phyloP scores from a whole-genome alignment of 352 stramenopile genomes.

The Globisporangium middletonii region DNA sequence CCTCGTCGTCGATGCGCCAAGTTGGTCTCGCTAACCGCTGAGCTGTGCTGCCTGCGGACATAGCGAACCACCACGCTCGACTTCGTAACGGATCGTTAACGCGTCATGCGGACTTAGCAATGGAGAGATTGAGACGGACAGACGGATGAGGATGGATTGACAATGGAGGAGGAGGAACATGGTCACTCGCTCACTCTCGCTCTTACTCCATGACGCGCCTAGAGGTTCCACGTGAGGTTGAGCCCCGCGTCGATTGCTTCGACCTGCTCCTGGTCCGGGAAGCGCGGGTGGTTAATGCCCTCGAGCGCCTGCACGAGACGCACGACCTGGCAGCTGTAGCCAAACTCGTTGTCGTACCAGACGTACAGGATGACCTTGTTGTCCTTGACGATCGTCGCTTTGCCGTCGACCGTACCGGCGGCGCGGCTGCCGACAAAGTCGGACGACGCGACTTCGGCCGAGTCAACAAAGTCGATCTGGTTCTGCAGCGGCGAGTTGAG shows the following conservation, averaged over 20 bases:
- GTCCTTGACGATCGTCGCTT: slow-evolving; percentile 79
- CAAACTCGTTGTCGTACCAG: slow-evolving; percentile 91
- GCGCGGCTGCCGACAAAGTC: slow-evolving; percentile 82
- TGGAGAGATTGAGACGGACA: no score
- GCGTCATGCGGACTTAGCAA: no score
- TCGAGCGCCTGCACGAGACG: slow-evolving; percentile 76
- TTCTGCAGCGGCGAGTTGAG: slow-evolving; percentile 83
- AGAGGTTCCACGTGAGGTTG: slow-evolving; percentile 39
- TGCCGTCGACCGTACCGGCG: slow-evolving; percentile 70
- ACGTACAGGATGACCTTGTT: slow-evolving; percentile 86
- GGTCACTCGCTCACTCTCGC: not conserved
- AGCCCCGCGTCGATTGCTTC: slow-evolving; percentile 66
- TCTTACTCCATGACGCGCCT: slow-evolving; percentile 6
- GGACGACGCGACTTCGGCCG: slow-evolving; percentile 71
- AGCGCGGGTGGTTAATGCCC: slow-evolving; percentile 66
- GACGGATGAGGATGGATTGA: no score
- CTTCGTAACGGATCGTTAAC: no score
- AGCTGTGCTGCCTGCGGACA: no score
- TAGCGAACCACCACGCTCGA: no score
- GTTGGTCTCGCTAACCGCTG: no score
- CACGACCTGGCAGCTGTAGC: slow-evolving; percentile 86
- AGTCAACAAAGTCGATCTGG: slow-evolving; percentile 87
- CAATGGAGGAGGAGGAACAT: not conserved
- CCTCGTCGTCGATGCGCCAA: not conserved
- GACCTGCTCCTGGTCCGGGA: slow-evolving; percentile 60